Evolutionary conservation across 2,329 filamentous ascomycete genomes (phyloP).

Genomic region (Penicillium sp.): DNA sequence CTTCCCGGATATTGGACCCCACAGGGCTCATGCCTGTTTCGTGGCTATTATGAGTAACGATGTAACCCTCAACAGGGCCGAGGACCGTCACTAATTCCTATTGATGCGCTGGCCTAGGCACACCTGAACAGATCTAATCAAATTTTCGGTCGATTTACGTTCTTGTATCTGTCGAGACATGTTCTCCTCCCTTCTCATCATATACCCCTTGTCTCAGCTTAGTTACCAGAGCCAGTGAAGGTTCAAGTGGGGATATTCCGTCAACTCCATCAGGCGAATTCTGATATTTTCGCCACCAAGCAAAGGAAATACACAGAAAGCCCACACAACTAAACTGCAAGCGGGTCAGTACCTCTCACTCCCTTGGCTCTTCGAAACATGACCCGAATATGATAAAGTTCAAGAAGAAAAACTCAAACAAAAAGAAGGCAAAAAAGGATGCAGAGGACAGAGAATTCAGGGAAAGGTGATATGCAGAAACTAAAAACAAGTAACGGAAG

Average conservation of each 20-base stretch:
- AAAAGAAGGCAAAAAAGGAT: not conserved
- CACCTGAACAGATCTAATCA: too few relatives aligned
- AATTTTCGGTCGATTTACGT: too few relatives aligned
- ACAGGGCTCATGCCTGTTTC: too few relatives aligned
- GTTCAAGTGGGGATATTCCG: not conserved
- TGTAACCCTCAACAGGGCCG: too few relatives aligned
- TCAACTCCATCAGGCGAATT: not conserved
- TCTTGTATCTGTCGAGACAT: too few relatives aligned
- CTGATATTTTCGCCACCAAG: not conserved
- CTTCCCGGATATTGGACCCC: too few relatives aligned
- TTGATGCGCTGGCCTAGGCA: too few relatives aligned
- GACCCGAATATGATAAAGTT: not conserved
- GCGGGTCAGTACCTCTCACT: not conserved
- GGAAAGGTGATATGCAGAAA: not conserved
- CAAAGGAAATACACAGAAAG: not conserved
- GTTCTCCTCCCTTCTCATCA: too few relatives aligned
- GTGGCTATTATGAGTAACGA: too few relatives aligned
- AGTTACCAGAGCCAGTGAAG: too few relatives aligned
- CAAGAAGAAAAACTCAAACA: not conserved
- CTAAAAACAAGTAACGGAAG: conserved; percentile 5
- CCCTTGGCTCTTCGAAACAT: not conserved
- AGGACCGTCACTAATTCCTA: too few relatives aligned
- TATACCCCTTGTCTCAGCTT: too few relatives aligned
- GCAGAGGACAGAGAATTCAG: not conserved
- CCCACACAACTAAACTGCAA: not conserved